A percentile compares a stretch with the other conserved stretches of the same genome.
Conservation (phyloP, 2,329 filamentous ascomycete genomes). For the Thermomyces lanuginosus region DNA sequence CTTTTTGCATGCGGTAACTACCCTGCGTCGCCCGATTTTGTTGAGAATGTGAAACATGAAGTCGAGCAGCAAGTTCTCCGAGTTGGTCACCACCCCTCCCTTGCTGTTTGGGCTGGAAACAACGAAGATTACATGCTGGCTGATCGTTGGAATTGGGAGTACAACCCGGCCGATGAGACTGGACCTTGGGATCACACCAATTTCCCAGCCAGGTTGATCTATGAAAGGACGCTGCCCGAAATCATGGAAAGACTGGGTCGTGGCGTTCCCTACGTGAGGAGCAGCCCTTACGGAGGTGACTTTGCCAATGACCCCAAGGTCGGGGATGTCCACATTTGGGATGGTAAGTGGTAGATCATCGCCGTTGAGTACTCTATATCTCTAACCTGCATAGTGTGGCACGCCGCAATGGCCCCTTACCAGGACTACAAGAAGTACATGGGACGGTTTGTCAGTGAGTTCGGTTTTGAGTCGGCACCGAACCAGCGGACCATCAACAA, state of each 20-base stretch:
- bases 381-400: no score
- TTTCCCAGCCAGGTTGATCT: conserved; percentile 69
- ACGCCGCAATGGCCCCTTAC: conserved; percentile 67
- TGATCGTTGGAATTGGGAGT: conserved; percentile 54
- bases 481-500: conserved; percentile 45
- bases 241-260: conserved; percentile 51
- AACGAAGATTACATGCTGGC: conserved; percentile 51
- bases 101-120: conserved; percentile 69
- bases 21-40: conserved; percentile 42
- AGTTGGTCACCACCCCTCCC: conserved; percentile 60
- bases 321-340: conserved; percentile 83
- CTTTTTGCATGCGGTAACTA: conserved; percentile 57
- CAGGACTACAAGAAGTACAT: conserved; percentile 53
- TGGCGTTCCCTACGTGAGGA: no score
- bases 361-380: no score
- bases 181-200: conserved; percentile 48
- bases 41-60: conserved; percentile 43
- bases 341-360: conserved; percentile 24
- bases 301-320: conserved; percentile 55
- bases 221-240: conserved; percentile 61
- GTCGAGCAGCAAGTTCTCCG: conserved; percentile 42
- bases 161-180: not conserved
- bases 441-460: conserved; percentile 73
- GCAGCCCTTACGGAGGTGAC: conserved; percentile 42
- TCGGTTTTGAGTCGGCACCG: conserved; percentile 77